Percentiles rank a stretch among this genome's conserved stretches.
These are phyloP conservation scores for Yamadazyma pseudoaaseri DNA, from an alignment of 1,139 yeast genomes.

Conservation along the genomic window DNA sequence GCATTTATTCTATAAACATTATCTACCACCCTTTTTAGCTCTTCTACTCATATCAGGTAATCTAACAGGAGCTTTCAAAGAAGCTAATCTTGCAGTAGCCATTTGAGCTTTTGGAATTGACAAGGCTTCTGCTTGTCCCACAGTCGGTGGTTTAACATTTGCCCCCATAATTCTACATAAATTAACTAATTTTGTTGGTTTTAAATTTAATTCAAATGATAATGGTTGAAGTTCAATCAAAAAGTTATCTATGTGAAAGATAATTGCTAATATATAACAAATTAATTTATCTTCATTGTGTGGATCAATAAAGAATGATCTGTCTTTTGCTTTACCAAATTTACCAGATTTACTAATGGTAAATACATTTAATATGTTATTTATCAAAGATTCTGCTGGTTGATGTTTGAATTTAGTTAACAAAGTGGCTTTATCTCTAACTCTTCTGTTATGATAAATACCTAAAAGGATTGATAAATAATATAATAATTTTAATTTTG, in stretches of 20 bases:
- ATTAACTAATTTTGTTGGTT: slow-evolving; percentile 69
- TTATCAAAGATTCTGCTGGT: slow-evolving; percentile 73
- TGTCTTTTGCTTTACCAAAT: slow-evolving; percentile 72
- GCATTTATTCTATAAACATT: not conserved
- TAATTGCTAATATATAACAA: slow-evolving; percentile 70
- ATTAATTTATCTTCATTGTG: slow-evolving; percentile 81
- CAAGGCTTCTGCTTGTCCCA: slow-evolving; percentile 77
- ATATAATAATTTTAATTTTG: slow-evolving; percentile 67
- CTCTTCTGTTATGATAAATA: slow-evolving; percentile 71
- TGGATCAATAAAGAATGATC: slow-evolving; percentile 78
- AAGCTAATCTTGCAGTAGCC: slow-evolving; percentile 72
- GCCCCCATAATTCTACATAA: slow-evolving; percentile 86
- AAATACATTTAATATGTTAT: slow-evolving; percentile 69
- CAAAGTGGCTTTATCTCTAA: slow-evolving; percentile 57
- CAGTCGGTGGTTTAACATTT: slow-evolving; percentile 68
- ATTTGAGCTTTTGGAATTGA: slow-evolving; percentile 72
- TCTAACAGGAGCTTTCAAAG: slow-evolving; percentile 83
- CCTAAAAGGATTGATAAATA: slow-evolving; percentile 81
- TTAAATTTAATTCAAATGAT: slow-evolving; percentile 80
- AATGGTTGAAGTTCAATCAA: slow-evolving; percentile 75
- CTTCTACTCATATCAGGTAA: slow-evolving; percentile 81
- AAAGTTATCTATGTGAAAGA: slow-evolving; percentile 76
- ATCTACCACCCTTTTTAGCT: slow-evolving; percentile 35
- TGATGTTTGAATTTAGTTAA: slow-evolving; percentile 56
- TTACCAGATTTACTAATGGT: slow-evolving; percentile 63